Conservation (phyloP, 371 early-diverging fungal genomes). For the Mortierella sp. region DNA sequence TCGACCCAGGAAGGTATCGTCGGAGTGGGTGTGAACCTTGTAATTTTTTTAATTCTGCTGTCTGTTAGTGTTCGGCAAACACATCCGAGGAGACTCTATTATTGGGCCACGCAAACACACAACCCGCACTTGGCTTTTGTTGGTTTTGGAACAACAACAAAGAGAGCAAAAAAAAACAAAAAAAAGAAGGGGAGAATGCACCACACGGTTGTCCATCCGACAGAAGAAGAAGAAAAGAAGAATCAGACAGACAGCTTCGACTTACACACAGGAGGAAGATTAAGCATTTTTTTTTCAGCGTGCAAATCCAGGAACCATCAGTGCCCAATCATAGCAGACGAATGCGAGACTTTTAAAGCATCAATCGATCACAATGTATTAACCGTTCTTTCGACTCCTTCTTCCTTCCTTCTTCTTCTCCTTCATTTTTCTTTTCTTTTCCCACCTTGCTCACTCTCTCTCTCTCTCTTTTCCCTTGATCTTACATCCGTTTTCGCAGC, state of each 20-base stretch:
- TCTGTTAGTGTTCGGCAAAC: slow-evolving; percentile 6
- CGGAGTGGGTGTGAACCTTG: slow-evolving; percentile 4
- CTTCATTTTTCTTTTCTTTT: neutral
- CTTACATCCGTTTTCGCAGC: neutral
- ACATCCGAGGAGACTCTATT: slow-evolving; percentile 6
- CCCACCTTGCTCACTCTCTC: neutral
- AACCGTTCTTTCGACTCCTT: neutral
- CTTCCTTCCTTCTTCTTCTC: neutral
- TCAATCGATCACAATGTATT: neutral
- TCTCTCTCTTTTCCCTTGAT: neutral
- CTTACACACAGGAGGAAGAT: no score
- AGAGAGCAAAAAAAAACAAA: neutral
- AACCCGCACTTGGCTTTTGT: neutral
- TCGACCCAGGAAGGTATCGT: neutral
- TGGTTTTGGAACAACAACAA: neutral
- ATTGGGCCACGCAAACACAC: neutral
- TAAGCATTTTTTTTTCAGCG: neutral
- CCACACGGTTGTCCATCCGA: slow-evolving; percentile 12
- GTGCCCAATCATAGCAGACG: neutral
- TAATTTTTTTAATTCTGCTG: neutral
- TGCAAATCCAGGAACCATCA: slow-evolving; percentile 1
- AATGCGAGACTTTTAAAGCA: neutral
- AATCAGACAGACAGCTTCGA: neutral
- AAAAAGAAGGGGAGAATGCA: neutral
- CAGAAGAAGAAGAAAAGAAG: neutral